Base-by-base conservation (phyloP, 768 basidiomycete genomes). In the Mycena floridula region DNA sequence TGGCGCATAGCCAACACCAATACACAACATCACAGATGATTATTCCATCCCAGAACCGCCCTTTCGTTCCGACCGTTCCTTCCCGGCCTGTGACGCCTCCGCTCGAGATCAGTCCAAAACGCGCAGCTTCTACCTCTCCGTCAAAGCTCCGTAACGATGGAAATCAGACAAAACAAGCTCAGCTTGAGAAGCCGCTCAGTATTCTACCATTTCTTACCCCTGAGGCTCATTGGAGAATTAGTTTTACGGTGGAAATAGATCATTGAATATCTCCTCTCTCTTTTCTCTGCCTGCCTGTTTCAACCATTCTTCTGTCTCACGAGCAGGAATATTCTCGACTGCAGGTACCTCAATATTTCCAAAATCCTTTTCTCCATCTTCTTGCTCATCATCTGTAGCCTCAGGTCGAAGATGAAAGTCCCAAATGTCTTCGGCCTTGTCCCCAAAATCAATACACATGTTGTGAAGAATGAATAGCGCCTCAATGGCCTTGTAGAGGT, bases 381-480 rank as follows among this genome's bases (percentile, higher is more conserved):
- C 38, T 16, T 4, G n/a, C 38, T 11, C 18, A 24, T 39, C 38
- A 9, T 20, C 43, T 11, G 15, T n/a, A 45, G 25, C 7, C 5
- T 37, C 8, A 25, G 37, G 8, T 11, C 6, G 3, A 9, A 16
- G 22, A 22, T 45, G 16, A 27, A 37, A 45, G 22, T 45, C 36
- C 21, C 18, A 24, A 16, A 45, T 45, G 11, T 25, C 24, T 37
- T 45, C 36, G 1, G 44, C 35, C 4, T 9, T n/a, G 21, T 45
- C 44, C 9, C 44, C 44, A 45, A 16, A 38, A 13, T 37, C 37
- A 24, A 44, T 48, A 24, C 50, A 51, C 41, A 56, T 41, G 38
- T 54, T 56, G 28, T 54, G 53, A 7, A 56, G 44, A 27, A 52
- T 44, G 4, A 56, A 22, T 3, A 56, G 22, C 4, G 47, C 54